phyloP scores from a whole-genome alignment of 176 grass and related monocot genomes.

The Calamus simplicifolius region DNA sequence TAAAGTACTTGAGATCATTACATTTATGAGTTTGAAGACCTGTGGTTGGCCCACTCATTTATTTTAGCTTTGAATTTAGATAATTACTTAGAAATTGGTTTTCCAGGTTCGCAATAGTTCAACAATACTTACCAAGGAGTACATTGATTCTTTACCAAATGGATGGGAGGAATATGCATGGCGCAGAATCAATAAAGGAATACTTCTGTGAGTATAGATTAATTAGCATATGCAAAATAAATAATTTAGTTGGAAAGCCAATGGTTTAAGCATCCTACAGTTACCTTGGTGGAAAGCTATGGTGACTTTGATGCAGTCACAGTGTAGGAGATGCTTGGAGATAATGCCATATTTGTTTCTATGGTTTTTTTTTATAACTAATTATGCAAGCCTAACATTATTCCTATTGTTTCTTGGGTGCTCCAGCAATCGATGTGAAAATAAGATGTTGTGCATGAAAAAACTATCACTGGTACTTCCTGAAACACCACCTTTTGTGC shows the following conservation, averaged over 20 bases:
- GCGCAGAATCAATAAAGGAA: conserved; percentile 95
- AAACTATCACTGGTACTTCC: conserved; percentile 86
- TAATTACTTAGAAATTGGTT: conserved; percentile 5
- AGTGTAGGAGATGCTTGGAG: no score
- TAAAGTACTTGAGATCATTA: no score
- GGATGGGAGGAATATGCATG: conserved; percentile 98
- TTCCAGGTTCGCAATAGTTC: conserved; percentile 87
- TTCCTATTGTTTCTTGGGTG: conserved; percentile 7
- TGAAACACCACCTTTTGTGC: conserved; percentile 63
- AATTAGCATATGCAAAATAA: conserved; percentile 19
- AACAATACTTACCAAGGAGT: conserved; percentile 90
- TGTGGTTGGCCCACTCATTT: neutral
- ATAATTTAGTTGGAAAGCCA: neutral
- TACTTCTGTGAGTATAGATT: conserved; percentile 59
- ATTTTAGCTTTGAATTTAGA: conserved; percentile 2
- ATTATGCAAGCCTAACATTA: neutral
- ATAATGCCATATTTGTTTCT: no score
- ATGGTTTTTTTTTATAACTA: no score
- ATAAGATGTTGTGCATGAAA: conserved; percentile 75
- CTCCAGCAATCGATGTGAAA: conserved; percentile 63
- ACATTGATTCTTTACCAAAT: conserved; percentile 86
- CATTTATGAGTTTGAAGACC: no score
- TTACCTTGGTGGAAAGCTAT: no score
- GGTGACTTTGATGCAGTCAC: no score
- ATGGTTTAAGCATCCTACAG: no score